Evolutionary conservation across 2,329 filamentous ascomycete species (phyloP).

Genomic region (Trichoderma sp.): DNA sequence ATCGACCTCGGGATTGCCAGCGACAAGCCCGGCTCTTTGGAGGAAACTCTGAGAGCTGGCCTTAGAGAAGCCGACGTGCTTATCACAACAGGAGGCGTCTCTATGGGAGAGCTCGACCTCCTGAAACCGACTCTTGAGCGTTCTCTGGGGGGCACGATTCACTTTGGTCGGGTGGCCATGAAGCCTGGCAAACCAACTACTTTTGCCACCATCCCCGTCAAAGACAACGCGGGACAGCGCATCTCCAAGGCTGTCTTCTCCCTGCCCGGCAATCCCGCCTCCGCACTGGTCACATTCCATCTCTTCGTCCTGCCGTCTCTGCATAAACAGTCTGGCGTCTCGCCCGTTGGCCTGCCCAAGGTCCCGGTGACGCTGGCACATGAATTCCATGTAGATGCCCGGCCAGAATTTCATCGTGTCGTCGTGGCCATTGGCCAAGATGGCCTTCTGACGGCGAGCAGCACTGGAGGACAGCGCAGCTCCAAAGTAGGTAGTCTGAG

Average conservation of each 20-base stretch:
- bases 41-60: slow-evolving; percentile 73
- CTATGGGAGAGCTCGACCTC: slow-evolving; percentile 96
- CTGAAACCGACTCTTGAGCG: slow-evolving; percentile 96
- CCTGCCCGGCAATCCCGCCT: slow-evolving; percentile 90
- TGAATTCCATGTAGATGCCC: slow-evolving; percentile 72
- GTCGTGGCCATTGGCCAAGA: slow-evolving; percentile 66
- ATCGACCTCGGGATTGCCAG: slow-evolving; percentile 84
- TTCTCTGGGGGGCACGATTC: slow-evolving; percentile 84
- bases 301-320: slow-evolving; percentile 89
- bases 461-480: slow-evolving; percentile 88
- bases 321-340: slow-evolving; percentile 72
- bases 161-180: slow-evolving; percentile 95
- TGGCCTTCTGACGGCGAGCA: slow-evolving; percentile 70
- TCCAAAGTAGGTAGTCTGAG: slow-evolving; percentile 86
- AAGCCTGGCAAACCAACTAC: slow-evolving; percentile 98
- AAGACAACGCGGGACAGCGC: slow-evolving; percentile 59
- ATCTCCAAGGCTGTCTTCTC: slow-evolving; percentile 77
- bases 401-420: slow-evolving; percentile 90
- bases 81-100: slow-evolving; percentile 91
- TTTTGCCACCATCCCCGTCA: slow-evolving; percentile 81
- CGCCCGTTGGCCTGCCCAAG: slow-evolving; percentile 67
- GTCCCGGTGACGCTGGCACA: slow-evolving; percentile 72
- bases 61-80: slow-evolving; percentile 77
- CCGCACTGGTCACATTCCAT: slow-evolving; percentile 88
- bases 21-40: slow-evolving; percentile 72